Evolutionary conservation across 805 yeast genomes (phyloP), one percentile per base, ranked within the genome.

Genomic region (Cyberlindnera euphorbiiphila): DNA sequence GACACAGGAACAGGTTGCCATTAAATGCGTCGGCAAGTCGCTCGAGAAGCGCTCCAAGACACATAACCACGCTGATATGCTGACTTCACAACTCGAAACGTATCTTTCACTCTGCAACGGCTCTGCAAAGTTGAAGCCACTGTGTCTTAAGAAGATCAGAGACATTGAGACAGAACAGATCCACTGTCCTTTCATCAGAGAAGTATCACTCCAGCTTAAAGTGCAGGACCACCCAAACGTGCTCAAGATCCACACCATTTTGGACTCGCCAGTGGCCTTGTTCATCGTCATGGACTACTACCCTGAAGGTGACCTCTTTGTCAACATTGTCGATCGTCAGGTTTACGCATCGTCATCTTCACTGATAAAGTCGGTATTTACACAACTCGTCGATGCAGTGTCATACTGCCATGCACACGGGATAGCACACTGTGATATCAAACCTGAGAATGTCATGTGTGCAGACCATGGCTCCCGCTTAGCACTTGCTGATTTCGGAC

Each of bases 341-440:
- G 68, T 76, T 32, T 86, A 85, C 48, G 21, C 40, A 1, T 61
- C 65, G 36, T 63, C 78, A 76, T 6, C 53, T 53, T 12, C 28
- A 8, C 56, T 66, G 43, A 71, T 73, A 55, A 78, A 76, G 56
- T 70, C 68, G 42, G 81, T 73, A 46, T 82, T 84, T 52, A 53
- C 72, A 28, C 97, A 93, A 62, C 72, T 93, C 59, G 68, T 91
- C 29, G 85, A 88, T 45, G 96, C 89, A 3, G 72, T 89, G 36
- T 75, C 77, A 45, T 85, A 81, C 63, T 85, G 94, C 54, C 97
- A 91, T 60, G 69, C 81, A 2, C 76, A 74, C 44, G 81, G 84
- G n/a, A 77, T 91, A 25, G 91, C 80, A 58, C 98, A 89, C 59
- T 85, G 97, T 56, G 98, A 89, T 62, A 76, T 89, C 47, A 93